phyloP scores from a whole-genome alignment of 2,329 filamentous ascomycete genomes.

The Davidsoniella eucalypti region DNA sequence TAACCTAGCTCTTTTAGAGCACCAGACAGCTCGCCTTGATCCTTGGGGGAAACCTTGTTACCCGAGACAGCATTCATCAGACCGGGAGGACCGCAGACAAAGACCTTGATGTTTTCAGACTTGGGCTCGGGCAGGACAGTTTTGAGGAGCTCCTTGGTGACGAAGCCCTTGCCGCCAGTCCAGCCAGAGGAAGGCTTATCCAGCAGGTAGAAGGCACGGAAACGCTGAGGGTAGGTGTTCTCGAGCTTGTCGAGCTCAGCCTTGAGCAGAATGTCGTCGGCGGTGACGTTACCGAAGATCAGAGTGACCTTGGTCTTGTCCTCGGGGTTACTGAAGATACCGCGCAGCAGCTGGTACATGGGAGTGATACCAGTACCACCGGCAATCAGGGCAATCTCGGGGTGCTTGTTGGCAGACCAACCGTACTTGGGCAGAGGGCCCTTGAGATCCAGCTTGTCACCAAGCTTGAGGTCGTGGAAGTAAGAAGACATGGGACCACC shows the following conservation, averaged over 20 bases:
- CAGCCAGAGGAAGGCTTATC: constrained; percentile 70
- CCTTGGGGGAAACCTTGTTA: constrained; percentile 73
- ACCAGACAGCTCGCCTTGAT: constrained; percentile 81
- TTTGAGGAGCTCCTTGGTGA: constrained; percentile 87
- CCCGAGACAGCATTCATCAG: constrained; percentile 90
- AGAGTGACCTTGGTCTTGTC: constrained; percentile 98
- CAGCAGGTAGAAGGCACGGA: constrained; percentile 87
- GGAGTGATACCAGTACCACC: constrained; percentile 94
- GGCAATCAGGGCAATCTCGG: constrained; percentile 74
- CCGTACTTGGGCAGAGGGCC: constrained; percentile 88
- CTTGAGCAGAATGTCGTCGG: constrained; percentile 86
- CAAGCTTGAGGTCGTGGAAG: constrained; percentile 65
- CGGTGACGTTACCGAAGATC: constrained; percentile 75
- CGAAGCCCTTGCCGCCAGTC: constrained; percentile 60
- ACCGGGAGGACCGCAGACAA: constrained; percentile 84
- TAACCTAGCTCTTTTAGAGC: constrained; percentile 68
- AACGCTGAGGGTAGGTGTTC: constrained; percentile 88
- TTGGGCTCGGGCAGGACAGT: constrained; percentile 87
- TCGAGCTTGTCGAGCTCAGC: constrained; percentile 72
- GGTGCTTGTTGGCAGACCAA: constrained; percentile 83
- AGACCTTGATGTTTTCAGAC: constrained; percentile 83
- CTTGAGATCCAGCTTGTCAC: constrained; percentile 79
- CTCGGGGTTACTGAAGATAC: constrained; percentile 88
- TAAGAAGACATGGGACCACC: constrained; percentile 83
- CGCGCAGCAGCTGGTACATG: constrained; percentile 86